Evolutionary conservation across 495 filamentous ascomycete species (phyloP).

Genomic region (Tetracladium marchalianum): DNA sequence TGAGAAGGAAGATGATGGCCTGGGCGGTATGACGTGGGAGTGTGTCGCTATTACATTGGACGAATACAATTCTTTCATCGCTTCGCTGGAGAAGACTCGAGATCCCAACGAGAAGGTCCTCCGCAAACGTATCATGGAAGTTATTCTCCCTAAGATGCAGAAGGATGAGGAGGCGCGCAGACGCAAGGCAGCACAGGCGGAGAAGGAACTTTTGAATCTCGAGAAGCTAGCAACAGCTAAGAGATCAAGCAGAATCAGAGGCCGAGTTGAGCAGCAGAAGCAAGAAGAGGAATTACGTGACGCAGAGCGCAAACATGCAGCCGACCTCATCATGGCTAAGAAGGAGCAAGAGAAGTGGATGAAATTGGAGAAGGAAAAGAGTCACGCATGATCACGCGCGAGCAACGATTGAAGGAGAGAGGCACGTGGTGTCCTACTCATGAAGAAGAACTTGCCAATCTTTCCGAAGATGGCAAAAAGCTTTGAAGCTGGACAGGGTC

Average conservation of each 20-base stretch:
- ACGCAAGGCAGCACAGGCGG: constrained; percentile 55
- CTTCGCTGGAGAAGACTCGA: constrained; percentile 57
- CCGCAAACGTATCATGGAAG: constrained; percentile 53
- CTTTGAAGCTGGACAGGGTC: constrained; percentile 48
- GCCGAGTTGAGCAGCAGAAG: constrained; percentile 68
- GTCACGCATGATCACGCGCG: constrained; percentile 72
- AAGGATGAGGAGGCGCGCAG: constrained; percentile 68
- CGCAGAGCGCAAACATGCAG: constrained; percentile 58
- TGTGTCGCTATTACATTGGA: constrained; percentile 72
- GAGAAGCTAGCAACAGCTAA: constrained; percentile 89
- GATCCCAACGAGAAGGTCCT: constrained; percentile 76
- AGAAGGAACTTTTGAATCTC: constrained; percentile 70
- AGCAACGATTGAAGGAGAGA: constrained; percentile 72
- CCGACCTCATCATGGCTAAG: constrained; percentile 53
- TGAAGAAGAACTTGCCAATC: constrained; percentile 69
- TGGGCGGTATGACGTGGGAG: constrained; percentile 77
- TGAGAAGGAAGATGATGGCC: constrained; percentile 41
- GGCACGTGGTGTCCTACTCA: constrained; percentile 70
- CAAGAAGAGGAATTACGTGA: constrained; percentile 60
- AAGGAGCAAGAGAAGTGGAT: constrained; percentile 59
- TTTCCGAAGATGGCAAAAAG: constrained; percentile 68
- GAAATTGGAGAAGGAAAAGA: constrained; percentile 62
- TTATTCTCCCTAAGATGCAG: constrained; percentile 75
- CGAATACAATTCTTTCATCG: constrained; percentile 67
- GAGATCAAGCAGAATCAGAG: constrained; percentile 77